Percentiles rank a stretch among this genome's conserved stretches.
Conservation (phyloP, 306 rosid genomes). For the Prunus armeniaca region DNA sequence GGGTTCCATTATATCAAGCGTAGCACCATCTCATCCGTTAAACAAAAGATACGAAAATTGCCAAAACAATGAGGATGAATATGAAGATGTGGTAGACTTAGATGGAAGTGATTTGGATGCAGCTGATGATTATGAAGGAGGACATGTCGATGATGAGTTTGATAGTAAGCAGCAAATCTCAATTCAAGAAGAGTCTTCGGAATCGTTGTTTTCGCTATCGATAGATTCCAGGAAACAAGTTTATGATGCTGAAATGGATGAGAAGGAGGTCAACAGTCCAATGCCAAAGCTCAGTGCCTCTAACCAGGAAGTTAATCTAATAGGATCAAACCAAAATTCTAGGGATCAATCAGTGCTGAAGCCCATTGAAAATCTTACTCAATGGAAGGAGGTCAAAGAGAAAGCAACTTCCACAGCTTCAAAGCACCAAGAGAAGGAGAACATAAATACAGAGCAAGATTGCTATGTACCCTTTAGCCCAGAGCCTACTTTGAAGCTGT, state of each 20-base stretch:
- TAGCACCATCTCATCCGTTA: background rate
- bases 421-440: conserved; percentile 57
- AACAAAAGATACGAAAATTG: conserved; percentile 29
- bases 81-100: conserved; percentile 12
- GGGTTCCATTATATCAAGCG: conserved; percentile 7
- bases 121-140: background rate
- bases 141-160: background rate
- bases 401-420: conserved; percentile 12
- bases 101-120: conserved; percentile 12
- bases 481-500: conserved; percentile 38
- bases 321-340: conserved; percentile 10
- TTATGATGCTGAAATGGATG: conserved; percentile 38
- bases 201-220: conserved; percentile 72
- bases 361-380: conserved; percentile 58
- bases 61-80: conserved; percentile 22
- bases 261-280: conserved; percentile 60
- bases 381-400: conserved; percentile 37
- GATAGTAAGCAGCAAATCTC: background rate
- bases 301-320: conserved; percentile 13
- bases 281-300: conserved; percentile 6
- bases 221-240: conserved; percentile 40
- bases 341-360: conserved; percentile 36
- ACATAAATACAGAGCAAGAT: conserved; percentile 29
- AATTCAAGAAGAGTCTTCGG: conserved; percentile 58
- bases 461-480: conserved; percentile 18